Conservation (phyloP, 495 filamentous ascomycete species). For the Aspergillus nidulans region DNA sequence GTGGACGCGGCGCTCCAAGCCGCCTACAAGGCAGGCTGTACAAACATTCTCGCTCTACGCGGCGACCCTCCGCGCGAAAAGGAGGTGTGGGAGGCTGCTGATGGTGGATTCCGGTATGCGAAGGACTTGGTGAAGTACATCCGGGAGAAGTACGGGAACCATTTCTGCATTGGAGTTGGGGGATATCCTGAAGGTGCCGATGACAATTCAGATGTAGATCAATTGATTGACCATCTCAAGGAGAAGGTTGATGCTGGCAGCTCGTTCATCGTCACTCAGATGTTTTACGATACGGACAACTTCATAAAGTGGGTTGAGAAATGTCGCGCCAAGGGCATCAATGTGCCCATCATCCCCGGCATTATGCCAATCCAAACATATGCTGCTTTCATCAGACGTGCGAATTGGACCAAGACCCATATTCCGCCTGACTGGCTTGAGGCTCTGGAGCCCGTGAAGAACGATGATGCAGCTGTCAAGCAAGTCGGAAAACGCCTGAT, state of each 20-base stretch:
- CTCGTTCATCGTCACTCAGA: slow-evolving; percentile 93
- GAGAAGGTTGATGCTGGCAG: slow-evolving; percentile 96
- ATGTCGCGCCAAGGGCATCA: slow-evolving; percentile 78
- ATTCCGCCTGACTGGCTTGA: slow-evolving; percentile 78
- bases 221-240: slow-evolving; percentile 87
- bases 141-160: slow-evolving; percentile 79
- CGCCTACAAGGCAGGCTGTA: slow-evolving; percentile 93
- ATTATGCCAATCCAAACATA: slow-evolving; percentile 99
- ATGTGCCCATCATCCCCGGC: slow-evolving; percentile 86
- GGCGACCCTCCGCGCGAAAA: slow-evolving; percentile 94
- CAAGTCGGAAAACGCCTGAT: slow-evolving; percentile 86
- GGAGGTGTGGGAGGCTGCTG: slow-evolving; percentile 84
- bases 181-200: slow-evolving; percentile 97
- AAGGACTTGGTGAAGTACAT: slow-evolving; percentile 94
- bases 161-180: slow-evolving; percentile 97
- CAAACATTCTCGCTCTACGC: slow-evolving; percentile 92
- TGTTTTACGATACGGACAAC: slow-evolving; percentile 98
- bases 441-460: slow-evolving; percentile 87
- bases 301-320: slow-evolving; percentile 88
- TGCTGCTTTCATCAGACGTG: slow-evolving; percentile 81
- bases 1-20: slow-evolving; percentile 82
- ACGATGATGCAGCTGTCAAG: slow-evolving; percentile 88
- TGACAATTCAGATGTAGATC: slow-evolving; percentile 79
- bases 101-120: slow-evolving; percentile 85
- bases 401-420: slow-evolving; percentile 79